phyloP scores from a whole-genome alignment of 1,284 basidiomycete species.

The Irpex rosettiformis region DNA sequence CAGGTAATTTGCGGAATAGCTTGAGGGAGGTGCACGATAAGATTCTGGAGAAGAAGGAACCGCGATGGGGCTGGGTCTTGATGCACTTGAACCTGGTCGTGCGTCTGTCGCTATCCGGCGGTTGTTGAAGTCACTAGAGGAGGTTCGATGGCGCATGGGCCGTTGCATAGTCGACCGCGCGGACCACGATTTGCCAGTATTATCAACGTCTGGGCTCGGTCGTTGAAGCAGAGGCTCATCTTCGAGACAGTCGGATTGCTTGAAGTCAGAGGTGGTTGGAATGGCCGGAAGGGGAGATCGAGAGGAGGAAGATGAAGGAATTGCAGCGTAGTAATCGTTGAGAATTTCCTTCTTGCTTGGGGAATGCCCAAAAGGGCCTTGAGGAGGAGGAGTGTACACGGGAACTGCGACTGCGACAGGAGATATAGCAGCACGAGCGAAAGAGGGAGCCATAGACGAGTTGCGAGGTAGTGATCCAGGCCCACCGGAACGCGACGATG shows the following conservation, averaged over 20 bases:
- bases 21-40: slow-evolving; percentile 9
- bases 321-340: not conserved
- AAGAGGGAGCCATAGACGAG: not conserved
- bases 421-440: not conserved
- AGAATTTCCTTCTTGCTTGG: not conserved
- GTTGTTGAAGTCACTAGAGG: slow-evolving; percentile 13
- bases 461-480: slow-evolving; percentile 11
- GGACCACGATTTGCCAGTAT: not conserved
- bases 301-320: not conserved
- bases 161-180: not conserved
- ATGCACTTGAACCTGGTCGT: not conserved
- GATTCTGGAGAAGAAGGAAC: slow-evolving; percentile 13
- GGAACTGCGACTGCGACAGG: not conserved
- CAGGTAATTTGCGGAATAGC: slow-evolving; percentile 11
- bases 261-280: not conserved
- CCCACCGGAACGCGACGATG: slow-evolving; percentile 12
- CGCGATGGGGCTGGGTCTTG: slow-evolving; percentile 5
- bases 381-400: slow-evolving; percentile 1
- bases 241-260: not conserved
- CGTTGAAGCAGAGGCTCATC: not conserved
- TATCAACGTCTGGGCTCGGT: not conserved
- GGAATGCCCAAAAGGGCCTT: not conserved
- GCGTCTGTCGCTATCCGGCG: slow-evolving; percentile 11
- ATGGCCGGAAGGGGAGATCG: not conserved
- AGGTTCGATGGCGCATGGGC: slow-evolving; percentile 13